phyloP scores from a whole-genome alignment of 768 basidiomycete species.

The Lactarius psammicola region DNA sequence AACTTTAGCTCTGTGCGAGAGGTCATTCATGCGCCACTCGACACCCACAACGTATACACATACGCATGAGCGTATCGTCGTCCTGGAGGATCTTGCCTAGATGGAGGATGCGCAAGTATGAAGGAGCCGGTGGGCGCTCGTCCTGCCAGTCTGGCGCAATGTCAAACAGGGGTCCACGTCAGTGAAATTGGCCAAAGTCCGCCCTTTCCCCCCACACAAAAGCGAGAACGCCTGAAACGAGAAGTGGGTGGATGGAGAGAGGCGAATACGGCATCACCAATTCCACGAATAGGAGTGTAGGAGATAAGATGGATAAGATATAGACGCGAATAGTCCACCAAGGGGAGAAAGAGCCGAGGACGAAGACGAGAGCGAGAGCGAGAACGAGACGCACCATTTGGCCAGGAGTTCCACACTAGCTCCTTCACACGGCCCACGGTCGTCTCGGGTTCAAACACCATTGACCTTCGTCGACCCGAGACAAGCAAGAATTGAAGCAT shows the following conservation, averaged over 20 bases:
- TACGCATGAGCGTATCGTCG: constrained; percentile 71
- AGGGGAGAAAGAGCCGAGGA: background rate
- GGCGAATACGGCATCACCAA: background rate
- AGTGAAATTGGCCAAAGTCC: constrained; percentile 15
- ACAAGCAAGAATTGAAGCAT: constrained; percentile 71
- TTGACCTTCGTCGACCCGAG: constrained; percentile 63
- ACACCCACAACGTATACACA: constrained; percentile 32
- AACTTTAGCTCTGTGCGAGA: constrained; percentile 35
- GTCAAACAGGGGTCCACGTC: constrained; percentile 18
- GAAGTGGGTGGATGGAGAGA: background rate
- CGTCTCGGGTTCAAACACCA: constrained; percentile 73
- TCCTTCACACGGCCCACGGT: constrained; percentile 79
- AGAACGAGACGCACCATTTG: constrained; percentile 49
- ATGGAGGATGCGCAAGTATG: constrained; percentile 72
- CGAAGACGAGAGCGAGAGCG: too few species aligned
- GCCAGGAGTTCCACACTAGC: constrained; percentile 82
- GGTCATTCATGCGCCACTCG: background rate
- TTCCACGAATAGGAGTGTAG: background rate
- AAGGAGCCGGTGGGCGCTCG: constrained; percentile 73
- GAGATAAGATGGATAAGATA: constrained; percentile 2
- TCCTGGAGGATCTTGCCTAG: constrained; percentile 81
- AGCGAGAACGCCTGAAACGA: background rate
- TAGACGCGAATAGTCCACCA: background rate
- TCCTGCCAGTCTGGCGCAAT: constrained; percentile 65
- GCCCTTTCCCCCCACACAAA: background rate